Conservation (phyloP, 2,329 filamentous ascomycete genomes). For the Aurifilum marmelostoma region DNA sequence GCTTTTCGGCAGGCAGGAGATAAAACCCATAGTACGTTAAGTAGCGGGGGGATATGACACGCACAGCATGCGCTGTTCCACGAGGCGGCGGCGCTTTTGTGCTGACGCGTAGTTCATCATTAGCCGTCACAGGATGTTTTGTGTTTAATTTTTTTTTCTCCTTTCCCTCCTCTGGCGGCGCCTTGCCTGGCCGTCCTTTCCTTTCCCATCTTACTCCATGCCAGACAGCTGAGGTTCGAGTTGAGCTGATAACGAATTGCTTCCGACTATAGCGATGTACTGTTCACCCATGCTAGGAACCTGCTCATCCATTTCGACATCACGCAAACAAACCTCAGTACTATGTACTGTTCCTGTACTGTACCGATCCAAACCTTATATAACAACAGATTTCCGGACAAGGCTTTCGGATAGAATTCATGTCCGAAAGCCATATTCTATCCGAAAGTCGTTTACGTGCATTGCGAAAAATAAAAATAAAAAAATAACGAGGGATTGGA, state of each 20-base stretch:
- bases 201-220: not conserved
- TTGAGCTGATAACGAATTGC: not conserved
- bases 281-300: not conserved
- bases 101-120: not conserved
- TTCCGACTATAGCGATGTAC: not conserved
- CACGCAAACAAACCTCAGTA: not conserved
- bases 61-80: not conserved
- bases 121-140: not conserved
- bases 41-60: not conserved
- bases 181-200: not conserved
- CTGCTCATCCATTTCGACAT: not conserved
- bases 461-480: not conserved
- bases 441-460: not conserved
- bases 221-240: not conserved
- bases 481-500: too few species aligned
- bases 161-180: too few species aligned
- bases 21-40: not conserved
- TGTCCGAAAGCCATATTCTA: not conserved
- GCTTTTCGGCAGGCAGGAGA: not conserved
- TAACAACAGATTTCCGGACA: not conserved
- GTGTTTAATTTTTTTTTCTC: not conserved
- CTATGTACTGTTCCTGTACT: too few species aligned
- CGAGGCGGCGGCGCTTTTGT: not conserved
- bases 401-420: not conserved
- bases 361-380: not conserved